A percentile compares a stretch with the other conserved stretches of the same genome.
phyloP scores from a whole-genome alignment of 2,329 filamentous ascomycete genomes.

The Escovopsis sp. region DNA sequence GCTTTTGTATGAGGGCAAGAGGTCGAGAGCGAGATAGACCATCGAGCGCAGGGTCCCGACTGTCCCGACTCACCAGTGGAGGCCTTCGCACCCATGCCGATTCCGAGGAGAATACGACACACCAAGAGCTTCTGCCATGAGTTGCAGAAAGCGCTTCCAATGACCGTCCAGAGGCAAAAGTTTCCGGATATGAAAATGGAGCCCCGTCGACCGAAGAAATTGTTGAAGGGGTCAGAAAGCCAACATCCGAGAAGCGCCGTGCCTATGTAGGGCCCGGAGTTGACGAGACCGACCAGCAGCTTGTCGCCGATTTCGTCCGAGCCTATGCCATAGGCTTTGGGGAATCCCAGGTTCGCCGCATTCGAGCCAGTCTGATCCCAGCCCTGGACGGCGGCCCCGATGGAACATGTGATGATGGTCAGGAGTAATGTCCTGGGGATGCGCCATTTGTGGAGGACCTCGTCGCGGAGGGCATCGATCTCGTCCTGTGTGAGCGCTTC shows the following conservation, averaged over 20 bases:
- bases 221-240: slow-evolving; percentile 48
- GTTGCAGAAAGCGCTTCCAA: slow-evolving; percentile 56
- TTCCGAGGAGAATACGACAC: slow-evolving; percentile 56
- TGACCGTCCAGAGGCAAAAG: slow-evolving; percentile 53
- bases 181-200: slow-evolving; percentile 59
- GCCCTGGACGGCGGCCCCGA: slow-evolving; percentile 54
- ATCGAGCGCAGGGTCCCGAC: not conserved
- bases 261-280: slow-evolving; percentile 38
- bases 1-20: not conserved
- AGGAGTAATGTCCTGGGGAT: slow-evolving; percentile 47
- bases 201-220: slow-evolving; percentile 27
- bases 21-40: not conserved
- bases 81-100: slow-evolving; percentile 64
- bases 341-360: slow-evolving; percentile 48
- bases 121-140: slow-evolving; percentile 58
- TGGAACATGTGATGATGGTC: slow-evolving; percentile 52
- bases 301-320: slow-evolving; percentile 20
- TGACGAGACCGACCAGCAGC: slow-evolving; percentile 51
- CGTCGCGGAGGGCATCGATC: slow-evolving; percentile 41
- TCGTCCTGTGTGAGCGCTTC: slow-evolving; percentile 44
- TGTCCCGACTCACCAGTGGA: slow-evolving; percentile 31
- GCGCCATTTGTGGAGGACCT: slow-evolving; percentile 53
- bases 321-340: slow-evolving; percentile 31
- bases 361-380: slow-evolving; percentile 54
- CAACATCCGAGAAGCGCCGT: slow-evolving; percentile 41